These are phyloP conservation scores for Craspedostauros australis DNA, from an alignment of 108 stramenopile genomes.

Conservation along the genomic window DNA sequence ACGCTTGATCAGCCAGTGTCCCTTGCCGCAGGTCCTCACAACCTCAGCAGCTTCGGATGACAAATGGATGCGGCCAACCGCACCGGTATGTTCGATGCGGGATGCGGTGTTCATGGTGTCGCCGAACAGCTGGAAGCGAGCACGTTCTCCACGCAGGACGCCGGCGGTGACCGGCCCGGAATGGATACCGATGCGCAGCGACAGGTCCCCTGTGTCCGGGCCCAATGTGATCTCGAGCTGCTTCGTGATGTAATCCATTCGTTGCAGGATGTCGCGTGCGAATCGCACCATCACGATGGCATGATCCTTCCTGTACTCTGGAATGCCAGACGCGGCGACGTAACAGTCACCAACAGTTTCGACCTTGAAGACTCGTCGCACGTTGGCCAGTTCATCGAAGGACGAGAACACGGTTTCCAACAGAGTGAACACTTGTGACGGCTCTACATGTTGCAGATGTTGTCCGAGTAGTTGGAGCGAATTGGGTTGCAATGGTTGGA, in stretches of 20 bases:
- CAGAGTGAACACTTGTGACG: conserved; percentile 43
- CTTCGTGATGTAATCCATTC: conserved; percentile 13
- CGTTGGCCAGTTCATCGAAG: not conserved
- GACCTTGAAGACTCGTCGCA: conserved; percentile 5
- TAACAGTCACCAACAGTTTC: conserved; percentile 4
- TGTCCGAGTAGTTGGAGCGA: no score
- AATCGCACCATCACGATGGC: conserved; percentile 40
- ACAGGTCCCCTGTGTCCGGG: conserved; percentile 28
- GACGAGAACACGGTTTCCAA: conserved; percentile 21
- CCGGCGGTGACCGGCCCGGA: conserved; percentile 50
- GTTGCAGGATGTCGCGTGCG: conserved; percentile 26
- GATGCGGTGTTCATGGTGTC: no score
- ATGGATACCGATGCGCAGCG: conserved; percentile 39
- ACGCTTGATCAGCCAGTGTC: no score
- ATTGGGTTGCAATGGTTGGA: no score
- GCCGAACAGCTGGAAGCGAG: conserved; percentile 44
- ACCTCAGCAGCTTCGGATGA: no score
- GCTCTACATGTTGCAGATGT: conserved; percentile 15
- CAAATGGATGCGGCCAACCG: no score
- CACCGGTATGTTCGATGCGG: no score
- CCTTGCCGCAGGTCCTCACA: no score
- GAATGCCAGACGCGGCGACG: not conserved
- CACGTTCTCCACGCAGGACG: conserved; percentile 37
- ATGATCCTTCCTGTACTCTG: conserved; percentile 37
- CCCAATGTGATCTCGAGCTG: conserved; percentile 22